Evolutionary conservation across 768 basidiomycete species (phyloP).

Genomic region (Lepiota brunneoincarnata): DNA sequence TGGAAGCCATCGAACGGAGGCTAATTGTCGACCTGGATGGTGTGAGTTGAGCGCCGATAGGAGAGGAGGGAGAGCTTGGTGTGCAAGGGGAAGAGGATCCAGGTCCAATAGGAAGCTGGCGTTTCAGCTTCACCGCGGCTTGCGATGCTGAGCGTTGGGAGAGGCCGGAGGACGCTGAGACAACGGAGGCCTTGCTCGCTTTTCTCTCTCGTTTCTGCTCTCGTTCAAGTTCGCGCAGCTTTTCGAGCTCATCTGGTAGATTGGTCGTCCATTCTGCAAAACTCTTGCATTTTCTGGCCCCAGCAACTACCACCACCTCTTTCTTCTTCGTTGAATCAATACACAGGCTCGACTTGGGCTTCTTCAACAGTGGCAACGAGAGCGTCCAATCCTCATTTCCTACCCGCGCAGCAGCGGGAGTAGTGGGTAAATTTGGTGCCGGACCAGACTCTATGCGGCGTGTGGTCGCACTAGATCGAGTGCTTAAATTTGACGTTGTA

Average conservation of each 20-base stretch:
- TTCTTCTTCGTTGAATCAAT: neutral
- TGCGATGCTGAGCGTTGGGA: neutral
- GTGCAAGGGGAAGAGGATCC: neutral
- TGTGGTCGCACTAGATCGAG: neutral
- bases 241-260: slow-evolving; percentile 2
- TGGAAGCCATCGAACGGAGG: neutral
- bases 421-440: neutral
- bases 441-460: slow-evolving; percentile 12
- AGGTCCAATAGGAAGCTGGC: slow-evolving; percentile 7
- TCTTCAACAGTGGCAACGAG: slow-evolving; percentile 2
- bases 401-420: neutral
- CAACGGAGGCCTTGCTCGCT: neutral
- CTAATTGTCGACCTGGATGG: slow-evolving; percentile 1
- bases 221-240: slow-evolving; percentile 1
- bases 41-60: neutral
- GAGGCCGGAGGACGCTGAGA: neutral
- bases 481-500: slow-evolving; percentile 6
- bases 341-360: slow-evolving; percentile 1
- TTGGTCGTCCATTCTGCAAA: slow-evolving; percentile 7
- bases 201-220: slow-evolving; percentile 4
- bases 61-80: no score
- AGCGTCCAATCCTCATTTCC: slow-evolving; percentile 9
- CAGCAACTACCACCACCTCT: neutral
- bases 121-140: neutral
- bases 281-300: slow-evolving; percentile 7